Base-by-base conservation (phyloP, 1,139 yeast species). In the Suhomyces panamericanus region DNA sequence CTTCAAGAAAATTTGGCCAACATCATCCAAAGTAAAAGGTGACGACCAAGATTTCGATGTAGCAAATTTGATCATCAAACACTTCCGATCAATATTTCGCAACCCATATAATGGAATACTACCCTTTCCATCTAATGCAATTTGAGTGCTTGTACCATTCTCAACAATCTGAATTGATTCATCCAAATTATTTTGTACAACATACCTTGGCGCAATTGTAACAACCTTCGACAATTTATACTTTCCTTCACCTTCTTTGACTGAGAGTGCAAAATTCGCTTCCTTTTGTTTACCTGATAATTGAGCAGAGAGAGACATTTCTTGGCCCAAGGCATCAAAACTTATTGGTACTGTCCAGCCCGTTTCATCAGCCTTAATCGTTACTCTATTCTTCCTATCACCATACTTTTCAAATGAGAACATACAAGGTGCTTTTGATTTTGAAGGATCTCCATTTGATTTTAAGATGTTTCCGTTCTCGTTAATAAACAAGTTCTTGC, bases 241-340 rank as follows among this genome's bases (percentile, higher is more conserved):
- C 49, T 81, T 82, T 2, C 98, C 99, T 53, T 81, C 82, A n/a
- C 98, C 99, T 55, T 91, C 98, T 0, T 77, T 66, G 6, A 93
- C 78, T 17, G 80, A 73, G 15, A 91, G 66, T 12, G 97, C 98
- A 20, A 91, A 69, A 59, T 87, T 83, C 52, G 83, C 80, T 56
- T 89, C 96, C 10, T 79, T 63, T 47, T 80, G 85, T 48, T 75
- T 78, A 13, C 80, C 81, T 35, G 73, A 72, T 1, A 85, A 58
- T 38, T 80, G 82, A 36, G 89, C 77, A 8, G 73, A 72, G 2
- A 85, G 77, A 44, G 89, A 95, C 37, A 78, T 76, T 0, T 83
- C 73, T 54, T 89, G 95, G 0, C 99, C 99, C 48, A 93, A 78
- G 2, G 96, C 95, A 60, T 91, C 97, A 57, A 93, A 83, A 62